phyloP scores from a whole-genome alignment of 2,329 filamentous ascomycete species.

The Balansia obtecta region DNA sequence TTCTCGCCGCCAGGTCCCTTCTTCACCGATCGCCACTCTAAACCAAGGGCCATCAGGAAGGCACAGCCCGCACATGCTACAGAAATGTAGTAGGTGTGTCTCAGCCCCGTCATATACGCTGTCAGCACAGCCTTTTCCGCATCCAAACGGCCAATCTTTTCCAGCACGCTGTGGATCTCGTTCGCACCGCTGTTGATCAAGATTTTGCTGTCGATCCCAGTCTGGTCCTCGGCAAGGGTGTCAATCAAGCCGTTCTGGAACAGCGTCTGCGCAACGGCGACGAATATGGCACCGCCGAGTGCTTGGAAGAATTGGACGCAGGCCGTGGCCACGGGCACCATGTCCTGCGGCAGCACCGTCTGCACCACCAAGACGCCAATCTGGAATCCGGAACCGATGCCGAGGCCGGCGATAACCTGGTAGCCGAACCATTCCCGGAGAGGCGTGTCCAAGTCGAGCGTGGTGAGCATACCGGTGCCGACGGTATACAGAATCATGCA shows the following conservation, averaged over 20 bases:
- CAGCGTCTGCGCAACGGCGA: constrained; percentile 53
- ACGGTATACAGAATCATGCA: constrained; percentile 29
- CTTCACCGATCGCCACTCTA: constrained; percentile 44
- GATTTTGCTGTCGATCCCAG: constrained; percentile 31
- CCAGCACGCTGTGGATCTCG: constrained; percentile 33
- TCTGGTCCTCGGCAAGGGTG: constrained; percentile 31
- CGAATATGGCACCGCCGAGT: constrained; percentile 52
- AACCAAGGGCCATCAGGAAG: constrained; percentile 29
- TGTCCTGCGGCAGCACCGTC: constrained; percentile 33
- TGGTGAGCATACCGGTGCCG: constrained; percentile 42
- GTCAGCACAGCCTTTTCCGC: constrained; percentile 29
- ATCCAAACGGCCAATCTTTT: constrained; percentile 26
- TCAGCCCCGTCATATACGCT: constrained; percentile 37
- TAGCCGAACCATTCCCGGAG: constrained; percentile 43
- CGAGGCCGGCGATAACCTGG: constrained; percentile 42
- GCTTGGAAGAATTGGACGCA: constrained; percentile 49
- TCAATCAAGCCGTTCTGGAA: constrained; percentile 52
- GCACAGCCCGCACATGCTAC: constrained; percentile 33
- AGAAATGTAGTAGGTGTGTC: constrained; percentile 39
- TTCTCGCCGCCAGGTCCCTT: constrained; percentile 20
- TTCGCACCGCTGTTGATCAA: constrained; percentile 43
- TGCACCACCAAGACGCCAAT: constrained; percentile 38
- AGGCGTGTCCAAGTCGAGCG: constrained; percentile 33
- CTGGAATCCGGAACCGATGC: constrained; percentile 37
- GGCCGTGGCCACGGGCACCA: constrained; percentile 38